Evolutionary conservation across 225 moss, liverwort and hornwort species (phyloP).

Genomic region (Pseudoscleropodium purum): DNA sequence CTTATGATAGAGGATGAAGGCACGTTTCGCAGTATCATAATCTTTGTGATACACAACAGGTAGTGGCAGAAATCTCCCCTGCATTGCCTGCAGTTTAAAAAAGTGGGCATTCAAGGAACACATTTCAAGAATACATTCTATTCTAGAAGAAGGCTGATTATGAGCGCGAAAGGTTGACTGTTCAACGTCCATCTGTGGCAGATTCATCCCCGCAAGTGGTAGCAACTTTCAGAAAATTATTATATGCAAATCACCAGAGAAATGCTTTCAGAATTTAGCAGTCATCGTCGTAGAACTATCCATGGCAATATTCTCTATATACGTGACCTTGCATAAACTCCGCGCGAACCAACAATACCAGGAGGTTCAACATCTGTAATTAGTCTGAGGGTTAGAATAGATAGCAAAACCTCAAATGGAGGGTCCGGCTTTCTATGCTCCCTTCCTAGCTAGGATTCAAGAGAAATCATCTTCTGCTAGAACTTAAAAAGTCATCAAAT

Average conservation of each 20-base stretch:
- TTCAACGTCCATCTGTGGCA: background rate
- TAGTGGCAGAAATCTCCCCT: slow-evolving; percentile 49
- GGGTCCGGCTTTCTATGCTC: background rate
- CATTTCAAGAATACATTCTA: background rate
- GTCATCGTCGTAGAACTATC: background rate
- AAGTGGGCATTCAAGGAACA: background rate
- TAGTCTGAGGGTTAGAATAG: background rate
- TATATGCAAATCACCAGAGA: background rate
- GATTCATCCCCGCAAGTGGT: background rate
- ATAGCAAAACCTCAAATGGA: background rate
- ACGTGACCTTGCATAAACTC: background rate
- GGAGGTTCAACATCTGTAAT: background rate
- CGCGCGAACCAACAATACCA: background rate
- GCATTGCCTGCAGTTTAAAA: slow-evolving; percentile 46
- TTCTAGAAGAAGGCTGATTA: background rate
- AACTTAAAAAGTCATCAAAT: background rate
- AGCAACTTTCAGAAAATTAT: background rate
- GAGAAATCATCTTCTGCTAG: background rate
- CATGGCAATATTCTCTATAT: background rate
- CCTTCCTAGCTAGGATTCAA: background rate
- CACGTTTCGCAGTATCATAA: slow-evolving; percentile 48
- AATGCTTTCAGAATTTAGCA: background rate
- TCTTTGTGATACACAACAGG: slow-evolving; percentile 56
- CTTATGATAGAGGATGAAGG: slow-evolving; percentile 40
- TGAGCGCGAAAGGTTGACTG: background rate